Evolutionary conservation across 805 yeast species (phyloP), one percentile per base, ranked within the genome.

Genomic region (Alloascoidea africana): DNA sequence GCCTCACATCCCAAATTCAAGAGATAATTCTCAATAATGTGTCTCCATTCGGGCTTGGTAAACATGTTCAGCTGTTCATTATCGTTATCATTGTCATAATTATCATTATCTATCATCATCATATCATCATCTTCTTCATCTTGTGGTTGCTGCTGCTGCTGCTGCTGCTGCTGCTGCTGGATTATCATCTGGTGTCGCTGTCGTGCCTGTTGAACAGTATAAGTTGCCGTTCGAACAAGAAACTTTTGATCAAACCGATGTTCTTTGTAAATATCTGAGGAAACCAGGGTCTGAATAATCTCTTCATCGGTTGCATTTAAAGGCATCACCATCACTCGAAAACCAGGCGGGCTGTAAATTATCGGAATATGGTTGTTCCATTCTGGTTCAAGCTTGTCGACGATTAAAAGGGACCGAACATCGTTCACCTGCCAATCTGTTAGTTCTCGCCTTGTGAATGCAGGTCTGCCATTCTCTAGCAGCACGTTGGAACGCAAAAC

Each of bases 401-500:
- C 55, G 4, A 73, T 70, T 18, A 73, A 49, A 16, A 73, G 45
- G 1, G 78, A 71, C 34, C 81, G 52, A 5, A 72, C 55, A 48
- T 73, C 81, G 46, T 73, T 73, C 37, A 73, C 46, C 38, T 70
- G 75, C 81, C 81, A 73, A 44, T 70, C 72, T 17, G 67, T 50
- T 35, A 73, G 52, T 13, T 66, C 69, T 40, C 79, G 52, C 42
- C 64, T 68, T 0, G 79, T 72, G 48, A 71, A 73, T 17, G 53
- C 52, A 13, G 80, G 80, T 37, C 80, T 55, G 0, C 79, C 79
- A 43, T 70, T 70, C 6, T 66, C 58, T 32, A 72, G 54, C 14
- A 60, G 37, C 16, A 48, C 49, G 5, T 47, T 41, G 11, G 68
- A 62, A 38, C 62, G 59, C 15, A 66, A 52, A 5, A 70, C 48